Evolutionary conservation across 192 early-diverging fungal genomes (phyloP), one percentile per base, ranked within the genome.

Genomic region (Umbelopsis sp.): DNA sequence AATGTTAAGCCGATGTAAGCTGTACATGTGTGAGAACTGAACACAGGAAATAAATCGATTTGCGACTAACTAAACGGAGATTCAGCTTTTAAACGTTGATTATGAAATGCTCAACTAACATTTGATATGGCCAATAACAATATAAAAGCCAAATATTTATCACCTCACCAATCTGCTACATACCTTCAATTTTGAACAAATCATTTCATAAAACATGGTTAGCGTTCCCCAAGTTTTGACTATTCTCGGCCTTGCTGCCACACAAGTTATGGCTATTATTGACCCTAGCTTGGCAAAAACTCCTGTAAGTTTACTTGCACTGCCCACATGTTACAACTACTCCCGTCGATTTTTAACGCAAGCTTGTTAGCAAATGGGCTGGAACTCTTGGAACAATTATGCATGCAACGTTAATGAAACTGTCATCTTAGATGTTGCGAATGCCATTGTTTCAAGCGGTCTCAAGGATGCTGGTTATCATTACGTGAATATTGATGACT

Each of bases 401-500:
- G 81, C 72, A 22, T 87, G 86, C 61, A 50, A 78, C 25, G 76
- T 88, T 41, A 67, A 86, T 71, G 85, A 88, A 55, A 44, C 70
- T 12, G 67, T 87, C 51, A 80, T 87, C 67, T 69, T 72, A n/a
- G 70, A 85, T 11, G 80, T 78, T 8, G 86, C 85, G 2, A 81
- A 88, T 55, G 72, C 67, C 22, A 72, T 89, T 46, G 69, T 84
- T 27, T 46, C 66, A 11, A 66, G 73, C 41, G 82, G 81, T 11
- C 74, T 88, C 16, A 33, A 72, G 2, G 52, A 53, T 16, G 77
- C 80, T 0, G 88, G 88, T 0, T 90, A 90, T 68, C 64, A 81
- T 27, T 85, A 86, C 55, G 70, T 90, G 48, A 84, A 82, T 41
- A 58, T 90, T 25, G 87, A 87, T 48, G 85, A 88, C 46, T 89